Percentiles rank a stretch among this genome's conserved stretches.
Evolutionary conservation across 2,329 filamentous ascomycete genomes (phyloP).

Genomic region (Trichoderma koningiopsis): DNA sequence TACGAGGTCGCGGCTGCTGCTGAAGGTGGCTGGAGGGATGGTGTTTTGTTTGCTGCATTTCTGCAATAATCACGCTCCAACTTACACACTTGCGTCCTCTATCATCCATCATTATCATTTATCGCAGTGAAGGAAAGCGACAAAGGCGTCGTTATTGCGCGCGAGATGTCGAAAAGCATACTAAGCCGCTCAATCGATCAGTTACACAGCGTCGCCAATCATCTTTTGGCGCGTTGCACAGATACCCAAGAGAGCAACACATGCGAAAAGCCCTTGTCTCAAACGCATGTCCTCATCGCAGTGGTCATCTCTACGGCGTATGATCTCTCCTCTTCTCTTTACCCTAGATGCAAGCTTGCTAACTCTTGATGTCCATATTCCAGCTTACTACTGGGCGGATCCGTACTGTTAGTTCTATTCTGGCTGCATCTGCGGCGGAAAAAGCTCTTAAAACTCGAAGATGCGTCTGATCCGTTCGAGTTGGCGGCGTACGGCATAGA

Average conservation of each 20-base stretch:
- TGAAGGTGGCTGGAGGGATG: not conserved
- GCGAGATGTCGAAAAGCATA: not conserved
- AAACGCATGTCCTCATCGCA: constrained; percentile 2
- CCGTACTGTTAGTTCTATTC: constrained; percentile 8
- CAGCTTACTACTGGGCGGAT: constrained; percentile 6
- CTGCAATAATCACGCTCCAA: not conserved
- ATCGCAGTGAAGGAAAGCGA: not conserved
- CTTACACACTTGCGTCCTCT: not conserved
- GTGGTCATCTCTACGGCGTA: constrained; percentile 13
- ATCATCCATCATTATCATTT: not conserved
- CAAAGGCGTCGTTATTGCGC: not conserved
- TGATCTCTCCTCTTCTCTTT: not conserved
- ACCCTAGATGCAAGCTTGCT: not conserved
- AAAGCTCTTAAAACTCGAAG: constrained; percentile 14
- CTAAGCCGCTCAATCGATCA: constrained; percentile 10
- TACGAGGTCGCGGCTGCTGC: not conserved
- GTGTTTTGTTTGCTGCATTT: not conserved
- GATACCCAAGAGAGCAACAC: constrained; percentile 19
- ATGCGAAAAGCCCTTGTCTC: constrained; percentile 16
- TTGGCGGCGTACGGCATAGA: constrained; percentile 19
- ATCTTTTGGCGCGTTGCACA: constrained; percentile 1
- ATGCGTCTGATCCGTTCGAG: constrained; percentile 19
- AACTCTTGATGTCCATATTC: not conserved
- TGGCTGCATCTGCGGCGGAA: constrained; percentile 15
- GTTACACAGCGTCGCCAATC: not conserved